Evolutionary conservation across 768 basidiomycete species (phyloP), one percentile per base, ranked within the genome.

Genomic region (Mycena capillaripes): DNA sequence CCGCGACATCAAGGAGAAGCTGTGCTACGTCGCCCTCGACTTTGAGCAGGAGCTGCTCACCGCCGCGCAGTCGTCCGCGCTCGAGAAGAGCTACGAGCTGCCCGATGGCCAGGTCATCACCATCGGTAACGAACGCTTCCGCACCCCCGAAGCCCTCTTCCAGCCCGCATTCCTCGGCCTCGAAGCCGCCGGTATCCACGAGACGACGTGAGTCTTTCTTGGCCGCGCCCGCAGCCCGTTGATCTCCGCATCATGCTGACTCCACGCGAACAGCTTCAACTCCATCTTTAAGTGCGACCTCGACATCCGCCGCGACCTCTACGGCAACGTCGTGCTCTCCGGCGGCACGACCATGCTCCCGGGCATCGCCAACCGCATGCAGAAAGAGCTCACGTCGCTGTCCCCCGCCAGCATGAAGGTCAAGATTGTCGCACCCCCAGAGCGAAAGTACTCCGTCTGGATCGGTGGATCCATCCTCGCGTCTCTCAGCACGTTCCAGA

Each of bases 1-100:
- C 73, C 87, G 93, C 57, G 92, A 93, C 81, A 92, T 93, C 86
- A 93, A 93, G 86, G 91, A 92, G 87, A 92, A 91, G 87, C 70
- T 75, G 30, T n/a, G n/a, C n/a, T n/a, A n/a, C n/a, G n/a, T n/a
- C n/a, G n/a, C n/a, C n/a, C n/a, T n/a, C n/a, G n/a, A n/a, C n/a
- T n/a, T n/a, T n/a, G n/a, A n/a, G n/a, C n/a, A n/a, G n/a, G n/a
- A n/a, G n/a, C n/a, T n/a, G n/a, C n/a, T n/a, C n/a, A n/a, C n/a
- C n/a, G n/a, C n/a, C n/a, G n/a, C n/a, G n/a, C n/a, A n/a, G n/a
- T n/a, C n/a, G n/a, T n/a, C n/a, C n/a, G n/a, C n/a, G n/a, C n/a
- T n/a, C n/a, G n/a, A n/a, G n/a, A n/a, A n/a, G n/a, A n/a, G n/a
- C n/a, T n/a, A n/a, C n/a, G n/a, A n/a, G n/a, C n/a, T n/a, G n/a